Evolutionary conservation across 2,329 filamentous ascomycete species (phyloP), one percentile per base, ranked within the genome.

Genomic region (Claviceps pazoutovae): DNA sequence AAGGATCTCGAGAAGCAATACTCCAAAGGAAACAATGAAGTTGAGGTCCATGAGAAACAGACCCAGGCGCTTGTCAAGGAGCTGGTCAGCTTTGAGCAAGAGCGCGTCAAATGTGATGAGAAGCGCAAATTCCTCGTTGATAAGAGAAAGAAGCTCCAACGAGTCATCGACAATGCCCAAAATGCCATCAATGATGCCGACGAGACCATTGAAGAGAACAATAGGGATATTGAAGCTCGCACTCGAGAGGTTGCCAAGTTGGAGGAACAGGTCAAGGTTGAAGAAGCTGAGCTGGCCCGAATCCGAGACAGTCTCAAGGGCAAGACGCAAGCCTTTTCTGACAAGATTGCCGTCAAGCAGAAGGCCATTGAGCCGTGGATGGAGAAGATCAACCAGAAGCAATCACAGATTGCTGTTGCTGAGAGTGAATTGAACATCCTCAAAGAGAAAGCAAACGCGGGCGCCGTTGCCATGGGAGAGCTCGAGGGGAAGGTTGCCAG

Each of bases 331-430:
- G 85, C 82, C 6, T 86, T 96, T 55, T 97, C 91, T 0, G 89
- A 98, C 59, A 78, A 96, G 62, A 97, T 98, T 59, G 83, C 89
- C 0, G 77, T 76, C 4, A 96, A 95, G 69, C 93, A 98, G 63
- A 96, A 94, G 68, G 84, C 88, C 1, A 74, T 98, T 11, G 91
- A 97, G 68, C 93, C 93, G 0, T 98, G 93, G 93, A 90, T 85
- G 59, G 89, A 89, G 58, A 97, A 93, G 69, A 91, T 98, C 71
- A 96, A 93, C 66, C 85, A 95, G 64, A 97, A 95, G 66, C 86
- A 93, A 62, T 96, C 90, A 0, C 82, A 86, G 3, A 94, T 96
- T 58, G 91, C 91, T 4, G 90, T 98, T 11, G 89, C 93, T 1
- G 87, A 95, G 65, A 95, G 89, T 66, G 91, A 98, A 66, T 79